A percentile compares a stretch with the other conserved stretches of the same genome.
These are phyloP conservation scores for Beauveria scarabaeidicola DNA, from an alignment of 2,329 filamentous ascomycete genomes.

Conservation along the genomic window DNA sequence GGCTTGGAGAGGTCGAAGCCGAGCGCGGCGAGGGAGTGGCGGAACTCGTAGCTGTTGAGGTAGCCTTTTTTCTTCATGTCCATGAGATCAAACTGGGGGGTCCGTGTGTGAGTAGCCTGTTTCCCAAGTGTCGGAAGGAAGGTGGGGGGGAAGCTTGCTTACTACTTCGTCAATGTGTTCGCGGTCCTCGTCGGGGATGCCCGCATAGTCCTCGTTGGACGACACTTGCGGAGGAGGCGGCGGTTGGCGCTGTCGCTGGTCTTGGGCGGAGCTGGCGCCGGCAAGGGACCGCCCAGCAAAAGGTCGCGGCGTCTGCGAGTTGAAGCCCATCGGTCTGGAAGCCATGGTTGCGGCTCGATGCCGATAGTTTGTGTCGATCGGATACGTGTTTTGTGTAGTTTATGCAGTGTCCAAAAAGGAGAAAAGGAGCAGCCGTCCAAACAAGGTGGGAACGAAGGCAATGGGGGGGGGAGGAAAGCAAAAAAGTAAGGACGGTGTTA, in stretches of 20 bases:
- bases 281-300: constrained; percentile 28
- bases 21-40: constrained; percentile 89
- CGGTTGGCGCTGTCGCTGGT: constrained; percentile 20
- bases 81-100: constrained; percentile 75
- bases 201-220: constrained; percentile 30
- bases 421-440: not conserved
- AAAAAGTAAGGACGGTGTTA: not conserved
- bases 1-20: constrained; percentile 86
- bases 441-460: not conserved
- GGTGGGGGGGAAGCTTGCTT: constrained; percentile 25
- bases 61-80: constrained; percentile 91
- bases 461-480: not conserved
- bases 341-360: not conserved
- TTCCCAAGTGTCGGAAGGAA: not conserved
- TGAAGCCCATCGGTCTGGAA: constrained; percentile 21
- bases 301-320: constrained; percentile 30
- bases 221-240: constrained; percentile 27
- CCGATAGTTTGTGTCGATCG: not conserved
- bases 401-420: not conserved
- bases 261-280: constrained; percentile 19
- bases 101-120: not conserved
- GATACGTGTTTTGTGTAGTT: not conserved
- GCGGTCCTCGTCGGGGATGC: constrained; percentile 75
- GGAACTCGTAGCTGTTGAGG: constrained; percentile 97
- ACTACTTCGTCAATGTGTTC: constrained; percentile 93